Evolutionary conservation across 2,329 filamentous ascomycete genomes (phyloP), one percentile per base, ranked within the genome.

Genomic region (Microcyclosporella mali): DNA sequence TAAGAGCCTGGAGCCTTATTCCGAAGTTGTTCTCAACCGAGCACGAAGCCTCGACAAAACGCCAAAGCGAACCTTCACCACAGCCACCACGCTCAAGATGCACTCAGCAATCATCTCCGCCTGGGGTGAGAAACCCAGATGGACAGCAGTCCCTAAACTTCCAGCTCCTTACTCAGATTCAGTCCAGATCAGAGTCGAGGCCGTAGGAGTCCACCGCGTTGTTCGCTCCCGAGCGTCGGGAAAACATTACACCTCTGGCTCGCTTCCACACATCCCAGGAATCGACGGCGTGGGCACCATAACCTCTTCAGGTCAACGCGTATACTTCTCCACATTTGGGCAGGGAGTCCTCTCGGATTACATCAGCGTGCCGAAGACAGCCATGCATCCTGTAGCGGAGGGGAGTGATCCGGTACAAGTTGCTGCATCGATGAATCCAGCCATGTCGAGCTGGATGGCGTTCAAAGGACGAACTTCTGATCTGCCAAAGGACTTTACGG

Each of bases 371-470:
- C 65, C 67, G 2, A 62, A 64, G 19, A 51, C 43, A 3, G 57
- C 59, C n/a, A 56, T 66, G 0, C 63, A 66, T 1, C 63, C 66
- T 2, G 44, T 80, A 1, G 71, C 72, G 0, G 61, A 64, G 0
- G 66, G 61, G 3, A 66, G 71, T 7, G 71, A 78, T 51, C 65
- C 71, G 0, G 59, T 70, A 1, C 65, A 70, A 19, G 67, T 75
- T n/a, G 77, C 77, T 0, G 74, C 68, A 0, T 62, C 73, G 40
- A 65, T 72, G 30, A 81, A 80, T 48, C 75, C 76, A 1, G 73
- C 70, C 18, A 70, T 77, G 65, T 72, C 70, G 40, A 70, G 68
- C 31, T 80, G 76, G 76, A 77, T 80, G 74, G 75, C 74, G 3
- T 61, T 80, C 28, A 66, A 62, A 16, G 63, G 68, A 30, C 67